Percentiles rank a stretch among this genome's conserved stretches.
Conservation (phyloP, 306 rosid genomes). For the Dryas drummondii region DNA sequence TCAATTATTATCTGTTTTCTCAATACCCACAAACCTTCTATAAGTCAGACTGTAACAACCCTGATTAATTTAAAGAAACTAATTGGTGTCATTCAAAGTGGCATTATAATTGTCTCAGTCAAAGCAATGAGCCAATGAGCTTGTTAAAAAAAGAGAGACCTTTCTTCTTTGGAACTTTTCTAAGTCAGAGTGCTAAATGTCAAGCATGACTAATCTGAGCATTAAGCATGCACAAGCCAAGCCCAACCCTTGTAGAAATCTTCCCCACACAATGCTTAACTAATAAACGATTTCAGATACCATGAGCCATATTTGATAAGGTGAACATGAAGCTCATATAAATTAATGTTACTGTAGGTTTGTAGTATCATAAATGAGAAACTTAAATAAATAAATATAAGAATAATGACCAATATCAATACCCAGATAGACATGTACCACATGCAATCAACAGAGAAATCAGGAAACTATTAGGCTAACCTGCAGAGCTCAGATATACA, state of each 20-base stretch:
- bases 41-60: not conserved
- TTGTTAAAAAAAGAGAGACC: not conserved
- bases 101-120: not conserved
- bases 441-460: conserved; percentile 3
- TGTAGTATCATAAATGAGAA: not conserved
- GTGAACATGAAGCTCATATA: not conserved
- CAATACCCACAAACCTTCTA: not conserved
- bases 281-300: not conserved
- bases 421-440: conserved; percentile 7
- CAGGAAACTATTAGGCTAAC: conserved; percentile 39
- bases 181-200: not conserved
- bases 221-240: not conserved
- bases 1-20: not conserved
- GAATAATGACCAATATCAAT: not conserved
- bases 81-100: not conserved
- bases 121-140: conserved; percentile 2
- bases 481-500: conserved; percentile 60
- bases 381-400: conserved; percentile 2
- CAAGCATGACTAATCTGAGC: conserved; percentile 1
- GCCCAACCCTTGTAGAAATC: not conserved
- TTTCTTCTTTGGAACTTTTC: not conserved
- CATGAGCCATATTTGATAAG: not conserved
- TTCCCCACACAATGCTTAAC: not conserved
- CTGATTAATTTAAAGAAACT: too few relatives aligned
- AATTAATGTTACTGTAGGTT: not conserved